Percentiles rank a stretch among this genome's conserved stretches.
These are phyloP conservation scores for Phytopythium helicoides DNA, from an alignment of 352 stramenopile genomes.

Conservation along the genomic window DNA sequence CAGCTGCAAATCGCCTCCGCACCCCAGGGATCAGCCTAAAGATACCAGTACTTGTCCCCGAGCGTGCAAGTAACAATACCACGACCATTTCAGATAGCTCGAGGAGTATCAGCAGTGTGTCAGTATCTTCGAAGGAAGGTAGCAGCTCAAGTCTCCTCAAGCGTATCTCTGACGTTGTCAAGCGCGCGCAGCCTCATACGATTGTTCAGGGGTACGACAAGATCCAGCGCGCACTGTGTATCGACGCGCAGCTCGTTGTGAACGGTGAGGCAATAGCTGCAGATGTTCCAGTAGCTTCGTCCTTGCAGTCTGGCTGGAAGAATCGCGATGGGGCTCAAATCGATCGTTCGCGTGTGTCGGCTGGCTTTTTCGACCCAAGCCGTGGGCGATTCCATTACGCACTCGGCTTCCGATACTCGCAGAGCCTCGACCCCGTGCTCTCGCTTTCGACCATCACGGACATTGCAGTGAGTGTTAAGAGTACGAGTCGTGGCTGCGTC, in stretches of 20 bases:
- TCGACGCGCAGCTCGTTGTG: constrained; percentile 26
- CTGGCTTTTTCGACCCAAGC: constrained; percentile 15
- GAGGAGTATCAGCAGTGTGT: not conserved
- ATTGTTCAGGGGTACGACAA: constrained; percentile 58
- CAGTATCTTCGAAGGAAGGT: not conserved
- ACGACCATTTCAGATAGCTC: not conserved
- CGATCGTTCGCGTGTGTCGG: constrained; percentile 7
- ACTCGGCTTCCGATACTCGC: constrained; percentile 25
- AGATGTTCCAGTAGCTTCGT: constrained; percentile 13
- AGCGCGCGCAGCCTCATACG: constrained; percentile 47
- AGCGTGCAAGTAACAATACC: too few species aligned
- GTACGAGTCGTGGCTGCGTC: too few species aligned
- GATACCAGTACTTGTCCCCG: too few species aligned
- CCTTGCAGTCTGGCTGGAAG: constrained; percentile 8
- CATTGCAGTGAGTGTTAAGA: constrained; percentile 15
- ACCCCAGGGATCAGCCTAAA: too few species aligned
- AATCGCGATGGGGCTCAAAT: constrained; percentile 6
- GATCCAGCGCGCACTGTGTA: constrained; percentile 23
- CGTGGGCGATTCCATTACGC: constrained; percentile 35
- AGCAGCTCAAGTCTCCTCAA: not conserved
- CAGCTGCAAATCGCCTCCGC: too few species aligned
- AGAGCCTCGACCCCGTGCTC: constrained; percentile 15
- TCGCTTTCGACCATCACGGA: constrained; percentile 26
- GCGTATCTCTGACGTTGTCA: constrained; percentile 39
- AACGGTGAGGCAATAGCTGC: constrained; percentile 32